These are phyloP conservation scores for Naganishia friedmannii DNA, from an alignment of 768 basidiomycete genomes.

Conservation along the genomic window DNA sequence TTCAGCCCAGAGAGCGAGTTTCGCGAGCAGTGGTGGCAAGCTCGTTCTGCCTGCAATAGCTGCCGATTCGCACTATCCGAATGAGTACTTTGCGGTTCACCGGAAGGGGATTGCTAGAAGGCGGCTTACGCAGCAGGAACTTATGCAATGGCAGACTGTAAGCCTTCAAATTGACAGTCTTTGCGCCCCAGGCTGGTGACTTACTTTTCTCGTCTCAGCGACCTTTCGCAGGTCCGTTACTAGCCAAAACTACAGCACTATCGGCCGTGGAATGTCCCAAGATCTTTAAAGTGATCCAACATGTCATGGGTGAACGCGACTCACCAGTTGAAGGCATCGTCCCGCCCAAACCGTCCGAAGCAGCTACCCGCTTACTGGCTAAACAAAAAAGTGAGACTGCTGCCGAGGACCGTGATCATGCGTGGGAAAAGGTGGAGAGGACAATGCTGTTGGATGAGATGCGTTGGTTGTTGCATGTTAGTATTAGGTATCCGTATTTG, in stretches of 20 bases:
- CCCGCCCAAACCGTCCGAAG: background rate
- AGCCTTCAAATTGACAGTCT: too few relatives aligned
- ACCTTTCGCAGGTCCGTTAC: conserved; percentile 67
- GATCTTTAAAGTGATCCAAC: conserved; percentile 84
- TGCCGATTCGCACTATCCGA: conserved; percentile 21
- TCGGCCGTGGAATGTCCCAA: conserved; percentile 71
- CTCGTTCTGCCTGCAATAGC: background rate
- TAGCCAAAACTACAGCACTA: conserved; percentile 63
- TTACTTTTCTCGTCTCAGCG: too few relatives aligned
- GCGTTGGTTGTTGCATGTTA: conserved; percentile 77
- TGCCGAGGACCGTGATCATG: background rate
- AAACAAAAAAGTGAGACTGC: background rate
- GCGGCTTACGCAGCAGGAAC: conserved; percentile 70
- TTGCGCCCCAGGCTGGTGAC: too few relatives aligned
- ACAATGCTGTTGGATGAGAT: conserved; percentile 67
- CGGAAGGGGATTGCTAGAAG: conserved; percentile 73
- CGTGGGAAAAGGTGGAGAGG: conserved; percentile 36
- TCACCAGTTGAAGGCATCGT: conserved; percentile 51
- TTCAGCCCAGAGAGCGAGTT: background rate
- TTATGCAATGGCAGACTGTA: conserved; percentile 91
- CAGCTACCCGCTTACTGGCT: conserved; percentile 6
- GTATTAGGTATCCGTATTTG: conserved; percentile 74
- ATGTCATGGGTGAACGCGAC: conserved; percentile 88
- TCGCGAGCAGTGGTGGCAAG: background rate
- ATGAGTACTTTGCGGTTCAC: conserved; percentile 77